Conservation (phyloP, 129 eudicot species). For the Centella asiatica region DNA sequence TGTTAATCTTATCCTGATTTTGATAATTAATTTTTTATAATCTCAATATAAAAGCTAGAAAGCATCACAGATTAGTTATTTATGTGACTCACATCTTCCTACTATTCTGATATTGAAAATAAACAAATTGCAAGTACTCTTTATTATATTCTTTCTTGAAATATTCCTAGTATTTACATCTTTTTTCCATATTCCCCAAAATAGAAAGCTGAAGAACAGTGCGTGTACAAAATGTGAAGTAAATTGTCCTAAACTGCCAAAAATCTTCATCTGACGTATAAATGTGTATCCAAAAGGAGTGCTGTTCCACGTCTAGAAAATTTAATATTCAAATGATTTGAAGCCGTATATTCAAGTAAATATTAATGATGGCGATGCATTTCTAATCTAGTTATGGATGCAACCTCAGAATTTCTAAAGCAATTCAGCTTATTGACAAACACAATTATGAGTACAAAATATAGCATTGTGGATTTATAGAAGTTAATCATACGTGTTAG, state of each 20-base stretch:
- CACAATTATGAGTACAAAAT: not conserved
- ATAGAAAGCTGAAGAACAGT: no score
- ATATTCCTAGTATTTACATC: no score
- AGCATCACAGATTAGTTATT: not conserved
- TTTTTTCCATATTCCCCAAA: no score
- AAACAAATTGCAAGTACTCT: no score
- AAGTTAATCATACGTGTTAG: not conserved
- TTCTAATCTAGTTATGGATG: not conserved
- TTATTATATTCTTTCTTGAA: no score
- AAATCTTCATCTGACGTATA: not conserved
- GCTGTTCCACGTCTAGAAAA: no score
- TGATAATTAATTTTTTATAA: not conserved
- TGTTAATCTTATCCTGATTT: not conserved
- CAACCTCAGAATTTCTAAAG: not conserved
- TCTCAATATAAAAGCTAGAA: not conserved
- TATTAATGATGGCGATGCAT: not conserved
- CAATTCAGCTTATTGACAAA: not conserved
- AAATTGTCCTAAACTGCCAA: not conserved
- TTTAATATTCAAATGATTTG: no score
- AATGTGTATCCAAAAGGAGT: not conserved
- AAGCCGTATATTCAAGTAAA: not conserved
- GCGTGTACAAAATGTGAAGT: not conserved
- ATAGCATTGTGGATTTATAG: no score
- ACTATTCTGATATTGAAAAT: no score
- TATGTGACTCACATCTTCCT: no score